Conservation (phyloP, 169 alveolate species). For the Babesia ovata region DNA sequence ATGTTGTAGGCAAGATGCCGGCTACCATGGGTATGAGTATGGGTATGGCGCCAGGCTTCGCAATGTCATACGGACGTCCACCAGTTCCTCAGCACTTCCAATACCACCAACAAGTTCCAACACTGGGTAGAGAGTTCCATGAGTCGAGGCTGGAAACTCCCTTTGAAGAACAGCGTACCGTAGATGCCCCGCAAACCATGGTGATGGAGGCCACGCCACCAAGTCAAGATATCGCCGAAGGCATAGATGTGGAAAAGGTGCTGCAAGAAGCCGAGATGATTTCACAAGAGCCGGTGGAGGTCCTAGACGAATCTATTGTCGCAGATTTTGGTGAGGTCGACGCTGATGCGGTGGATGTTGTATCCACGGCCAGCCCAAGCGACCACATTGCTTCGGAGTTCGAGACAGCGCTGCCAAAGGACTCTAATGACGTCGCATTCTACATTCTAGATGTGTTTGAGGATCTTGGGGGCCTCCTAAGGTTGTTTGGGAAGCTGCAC, state of each 20-base stretch:
- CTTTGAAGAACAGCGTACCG: neutral
- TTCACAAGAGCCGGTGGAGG: neutral
- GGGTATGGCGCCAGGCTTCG: slow-evolving; percentile 11
- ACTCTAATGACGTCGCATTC: slow-evolving; percentile 42
- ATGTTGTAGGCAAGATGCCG: slow-evolving; percentile 8
- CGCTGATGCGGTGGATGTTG: slow-evolving; percentile 10
- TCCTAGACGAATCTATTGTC: slow-evolving; percentile 34
- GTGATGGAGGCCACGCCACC: neutral
- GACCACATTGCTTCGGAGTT: slow-evolving; percentile 1
- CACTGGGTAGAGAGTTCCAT: neutral
- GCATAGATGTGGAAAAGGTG: slow-evolving; percentile 2
- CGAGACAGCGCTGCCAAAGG: neutral
- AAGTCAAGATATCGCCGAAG: slow-evolving; percentile 3
- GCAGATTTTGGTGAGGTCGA: slow-evolving; percentile 64
- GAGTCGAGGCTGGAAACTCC: neutral
- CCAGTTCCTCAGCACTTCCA: slow-evolving; percentile 16
- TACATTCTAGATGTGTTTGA: slow-evolving; percentile 60
- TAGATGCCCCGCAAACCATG: neutral
- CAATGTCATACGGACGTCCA: neutral
- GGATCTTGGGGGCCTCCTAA: slow-evolving; percentile 38
- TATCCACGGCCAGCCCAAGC: slow-evolving; percentile 1
- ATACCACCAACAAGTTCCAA: neutral
- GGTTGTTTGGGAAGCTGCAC: slow-evolving; percentile 50
- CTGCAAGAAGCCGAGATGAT: slow-evolving; percentile 3
- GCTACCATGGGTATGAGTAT: slow-evolving; percentile 1